These are phyloP conservation scores for Dendrobium nobile DNA, from an alignment of 106 monocot genomes.

Conservation along the genomic window DNA sequence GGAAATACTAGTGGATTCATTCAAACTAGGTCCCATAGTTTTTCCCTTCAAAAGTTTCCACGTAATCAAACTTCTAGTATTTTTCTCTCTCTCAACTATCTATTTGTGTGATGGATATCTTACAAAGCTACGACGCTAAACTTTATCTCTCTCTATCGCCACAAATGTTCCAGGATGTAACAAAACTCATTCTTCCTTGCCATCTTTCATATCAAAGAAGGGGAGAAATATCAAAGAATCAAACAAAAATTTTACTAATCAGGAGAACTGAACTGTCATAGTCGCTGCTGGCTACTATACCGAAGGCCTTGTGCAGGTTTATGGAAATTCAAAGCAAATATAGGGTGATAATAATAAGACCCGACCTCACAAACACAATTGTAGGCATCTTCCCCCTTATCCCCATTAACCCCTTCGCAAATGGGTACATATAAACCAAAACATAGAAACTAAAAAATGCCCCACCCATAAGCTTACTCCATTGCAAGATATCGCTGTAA, in stretches of 20 bases:
- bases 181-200: neutral
- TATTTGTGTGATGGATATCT: no score
- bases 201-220: no score
- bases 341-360: constrained; percentile 45
- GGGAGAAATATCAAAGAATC: no score
- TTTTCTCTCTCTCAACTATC: no score
- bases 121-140: no score
- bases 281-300: neutral
- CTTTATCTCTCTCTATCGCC: no score
- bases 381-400: constrained; percentile 57
- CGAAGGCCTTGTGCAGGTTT: constrained; percentile 19
- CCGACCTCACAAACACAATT: constrained; percentile 57
- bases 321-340: constrained; percentile 51
- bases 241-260: neutral
- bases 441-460: constrained; percentile 69
- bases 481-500: constrained; percentile 43
- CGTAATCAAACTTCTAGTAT: no score
- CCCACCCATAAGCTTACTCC: constrained; percentile 56
- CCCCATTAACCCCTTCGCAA: constrained; percentile 63
- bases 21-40: no score
- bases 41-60: no score
- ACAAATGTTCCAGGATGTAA: no score
- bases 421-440: constrained; percentile 48
- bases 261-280: constrained; percentile 32
- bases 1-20: no score